phyloP scores from a whole-genome alignment of 2,329 filamentous ascomycete species.

The Hirsutella thompsonii region DNA sequence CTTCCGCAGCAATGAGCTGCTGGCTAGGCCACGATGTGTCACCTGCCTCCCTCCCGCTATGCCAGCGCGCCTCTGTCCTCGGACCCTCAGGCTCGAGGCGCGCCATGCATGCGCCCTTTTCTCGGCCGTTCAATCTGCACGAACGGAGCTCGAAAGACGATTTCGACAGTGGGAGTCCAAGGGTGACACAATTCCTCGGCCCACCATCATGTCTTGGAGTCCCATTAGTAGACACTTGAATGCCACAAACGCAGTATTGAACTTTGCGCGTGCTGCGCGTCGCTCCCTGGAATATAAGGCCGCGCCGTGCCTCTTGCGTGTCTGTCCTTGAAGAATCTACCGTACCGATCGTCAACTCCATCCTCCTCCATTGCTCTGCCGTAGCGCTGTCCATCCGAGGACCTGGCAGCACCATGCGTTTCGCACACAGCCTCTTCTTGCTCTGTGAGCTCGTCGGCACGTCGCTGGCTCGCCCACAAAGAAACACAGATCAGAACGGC shows the following conservation, averaged over 20 bases:
- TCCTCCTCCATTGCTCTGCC: not conserved
- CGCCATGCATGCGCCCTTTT: not conserved
- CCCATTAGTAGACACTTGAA: not conserved
- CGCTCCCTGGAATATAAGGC: not conserved
- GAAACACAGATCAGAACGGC: not conserved
- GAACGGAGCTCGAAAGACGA: too few relatives aligned
- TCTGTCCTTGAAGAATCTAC: not conserved
- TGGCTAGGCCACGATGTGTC: not conserved
- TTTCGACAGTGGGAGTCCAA: too few relatives aligned
- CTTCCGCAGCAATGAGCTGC: not conserved
- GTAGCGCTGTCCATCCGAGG: not conserved
- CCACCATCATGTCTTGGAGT: not conserved
- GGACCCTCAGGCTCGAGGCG: not conserved
- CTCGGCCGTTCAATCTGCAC: not conserved
- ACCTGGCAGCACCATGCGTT: slow-evolving; percentile 4
- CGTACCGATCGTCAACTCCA: not conserved
- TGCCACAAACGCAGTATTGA: not conserved
- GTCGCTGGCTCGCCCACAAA: slow-evolving; percentile 3
- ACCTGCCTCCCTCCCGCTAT: not conserved
- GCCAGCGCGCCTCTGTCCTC: not conserved
- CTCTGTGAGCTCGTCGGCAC: slow-evolving; percentile 4
- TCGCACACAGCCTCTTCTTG: slow-evolving; percentile 1
- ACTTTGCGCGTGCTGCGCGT: not conserved
- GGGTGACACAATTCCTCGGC: not conserved
- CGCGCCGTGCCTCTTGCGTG: not conserved